Base-by-base conservation (phyloP, 495 filamentous ascomycete species). In the Cryomyces antarcticus region DNA sequence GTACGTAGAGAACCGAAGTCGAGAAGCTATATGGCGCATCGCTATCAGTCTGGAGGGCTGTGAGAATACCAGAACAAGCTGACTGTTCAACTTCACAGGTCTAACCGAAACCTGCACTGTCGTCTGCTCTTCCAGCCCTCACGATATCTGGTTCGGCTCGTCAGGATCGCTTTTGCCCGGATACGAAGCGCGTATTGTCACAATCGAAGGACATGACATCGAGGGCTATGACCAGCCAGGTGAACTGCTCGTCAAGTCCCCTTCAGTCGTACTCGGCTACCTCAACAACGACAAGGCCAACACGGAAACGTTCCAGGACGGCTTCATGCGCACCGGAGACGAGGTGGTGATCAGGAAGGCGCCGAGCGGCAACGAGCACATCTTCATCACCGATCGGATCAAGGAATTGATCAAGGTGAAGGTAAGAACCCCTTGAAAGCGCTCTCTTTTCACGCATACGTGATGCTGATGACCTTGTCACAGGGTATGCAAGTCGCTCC, bases 331-430 rank as follows among this genome's bases (percentile, higher is more conserved):
- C 17, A 94, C 86, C 0, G 86, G 86, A 24, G 86, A 94, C 52
- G 83, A 92, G 53, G 85, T 77, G 0, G 66, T 86, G 7, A 61
- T 93, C 24, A 64, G 68, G 11, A 67, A 72, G 55, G 58, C 70
- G 11, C 70, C 78, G 0, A 59, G 63, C 5, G 78, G 77, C 6
- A 60, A 77, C 40, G 82, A 93, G 57, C 86, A 94, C 53, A 49
- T 92, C 31, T 76, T 77, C 49, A 80, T 94, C 36, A 80, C 86
- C 3, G 86, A 94, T 54, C 73, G 86, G 2, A 77, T 94, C 52
- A 94, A 94, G 66, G 86, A 94, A 59, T 63, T 94, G 42, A 92
- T 94, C 63, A 94, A 94, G 60, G 79, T 85, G 51, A 93, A 92
- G 73, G 82, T 83, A 58, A 35, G 69, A 36, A 13, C 1, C 9